Evolutionary conservation across 305 asterid genomes (phyloP), one percentile per base, ranked within the genome.

Genomic region (Vinca major): DNA sequence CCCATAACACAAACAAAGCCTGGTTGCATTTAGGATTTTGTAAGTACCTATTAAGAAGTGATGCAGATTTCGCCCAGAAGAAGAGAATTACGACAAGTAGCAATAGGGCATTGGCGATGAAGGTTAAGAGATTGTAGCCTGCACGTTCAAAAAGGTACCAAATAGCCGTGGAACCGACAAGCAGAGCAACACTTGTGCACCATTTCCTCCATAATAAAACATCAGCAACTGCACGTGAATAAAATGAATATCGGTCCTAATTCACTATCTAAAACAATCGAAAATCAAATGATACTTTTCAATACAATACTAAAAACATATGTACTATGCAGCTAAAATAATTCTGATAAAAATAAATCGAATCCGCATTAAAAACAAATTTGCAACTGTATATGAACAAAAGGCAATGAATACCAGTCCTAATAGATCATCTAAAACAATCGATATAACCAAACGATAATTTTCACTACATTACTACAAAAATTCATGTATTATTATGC

Each of bases 11-110:
- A 26, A 5, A 39, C 4, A 21, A 26, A 14, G 51, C 16, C 10
- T 39, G 5, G n/a, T 26, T 7, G 12, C 39, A 67, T 40, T 53
- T 3, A 12, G 19, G 36, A 41, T 26, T 0, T 33, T 4, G 17
- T 6, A 49, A 56, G 61, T 89, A 90, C 98, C 98, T 90, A 75
- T 87, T 89, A 62, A 93, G 91, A 81, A 90, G 87, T 13, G 91
- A 79, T 14, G 98, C 98, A 58, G 98, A 93, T 83, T 89, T 93
- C 56, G 97, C 95, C 98, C 97, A 93, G 72, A 89, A 67, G 86
- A 90, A 90, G 73, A 93, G 80, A 73, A 93, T 87, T 26, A 84
- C 63, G 57, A 79, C 96, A 47, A 87, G 85, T 55, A 84, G 82
- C 85, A 90, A 81, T 13, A 90, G 49, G 53, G 78, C 85, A 82